Evolutionary conservation across 768 basidiomycete species (phyloP), one percentile per base, ranked within the genome.

Genomic region (Favolaschia claudopus): DNA sequence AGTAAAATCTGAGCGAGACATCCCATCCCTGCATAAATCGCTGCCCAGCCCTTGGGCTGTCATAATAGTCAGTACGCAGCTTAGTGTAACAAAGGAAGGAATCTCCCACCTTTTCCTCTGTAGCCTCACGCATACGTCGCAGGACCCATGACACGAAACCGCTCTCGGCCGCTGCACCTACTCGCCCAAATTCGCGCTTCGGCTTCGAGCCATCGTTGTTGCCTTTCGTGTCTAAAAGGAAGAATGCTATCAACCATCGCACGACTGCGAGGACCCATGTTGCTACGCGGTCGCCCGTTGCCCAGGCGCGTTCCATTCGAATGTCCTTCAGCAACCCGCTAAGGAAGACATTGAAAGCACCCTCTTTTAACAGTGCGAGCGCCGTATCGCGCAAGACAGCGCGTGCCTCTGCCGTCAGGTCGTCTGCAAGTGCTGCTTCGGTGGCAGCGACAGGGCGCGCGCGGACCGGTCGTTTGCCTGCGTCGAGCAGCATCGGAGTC

Each of bases 241-340:
- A 96, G 78, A 93, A 96, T 60, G 95, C 89, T 33, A 97, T 84
- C 69, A 96, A 90, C 91, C 96, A 99, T 56, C 93, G 91, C 5
- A 90, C 85, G 37, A 97, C 83, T 71, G 86, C 93, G 37, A 99
- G 81, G 24, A 97, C 80, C 7, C 97, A 89, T 53, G 96, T 37
- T 14, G 40, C 55, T 3, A 60, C 38, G 17, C 55, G 84, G 68
- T 96, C 90, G 71, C 99, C 97, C 66, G 95, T 93, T 69, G 97
- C 95, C n/a, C 62, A 99, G 88, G 74, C 96, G 95, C 51, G 90
- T 83, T 40, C 95, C 83, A 74, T 99, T 93, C 90, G 87, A 72
- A 99, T 98, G 70, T 99, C 97, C 74, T 91, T 96, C 60, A 99
- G 79, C 31, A 99, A 78, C 4, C 86, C 86, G 15, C 86, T 77